These are phyloP conservation scores for Perilla frutescens DNA, from an alignment of 257 asterid species.

Conservation along the genomic window DNA sequence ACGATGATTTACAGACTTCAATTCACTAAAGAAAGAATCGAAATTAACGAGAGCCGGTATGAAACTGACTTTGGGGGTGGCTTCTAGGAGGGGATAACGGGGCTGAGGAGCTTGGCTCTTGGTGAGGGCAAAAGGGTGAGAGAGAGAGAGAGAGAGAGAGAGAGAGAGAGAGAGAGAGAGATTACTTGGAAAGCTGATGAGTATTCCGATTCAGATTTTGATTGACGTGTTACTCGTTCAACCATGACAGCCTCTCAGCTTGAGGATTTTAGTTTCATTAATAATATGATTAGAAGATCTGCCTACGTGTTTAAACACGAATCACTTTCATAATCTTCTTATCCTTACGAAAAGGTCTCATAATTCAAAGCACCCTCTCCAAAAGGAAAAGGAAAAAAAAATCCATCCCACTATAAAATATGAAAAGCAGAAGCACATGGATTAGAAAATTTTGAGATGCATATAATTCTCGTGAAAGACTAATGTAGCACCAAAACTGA, in stretches of 20 bases:
- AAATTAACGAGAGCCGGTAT: conserved; percentile 19
- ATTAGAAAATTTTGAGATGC: not conserved
- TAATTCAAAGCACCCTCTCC: no score
- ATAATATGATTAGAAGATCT: conserved; percentile 10
- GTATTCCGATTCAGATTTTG: not conserved
- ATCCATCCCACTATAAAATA: no score
- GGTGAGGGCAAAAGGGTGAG: conserved; percentile 32
- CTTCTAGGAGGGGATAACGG: conserved; percentile 3
- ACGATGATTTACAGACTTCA: no score
- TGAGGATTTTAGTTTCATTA: no score
- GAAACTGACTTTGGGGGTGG: not conserved
- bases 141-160: not conserved
- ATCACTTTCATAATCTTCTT: conserved; percentile 24
- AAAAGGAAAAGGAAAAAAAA: no score
- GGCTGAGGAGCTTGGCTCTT: conserved; percentile 17
- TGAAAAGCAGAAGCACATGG: no score
- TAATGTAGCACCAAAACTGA: not conserved
- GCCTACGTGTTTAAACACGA: conserved; percentile 11
- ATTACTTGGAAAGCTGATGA: not conserved
- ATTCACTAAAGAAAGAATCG: not conserved
- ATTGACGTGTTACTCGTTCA: conserved; percentile 17
- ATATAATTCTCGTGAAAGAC: not conserved
- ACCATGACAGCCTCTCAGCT: not conserved
- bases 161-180: not conserved
- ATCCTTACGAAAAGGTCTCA: conserved; percentile 8